Evolutionary conservation across 345 rosid species (phyloP).

Genomic region (Eucalyptus urophylla): DNA sequence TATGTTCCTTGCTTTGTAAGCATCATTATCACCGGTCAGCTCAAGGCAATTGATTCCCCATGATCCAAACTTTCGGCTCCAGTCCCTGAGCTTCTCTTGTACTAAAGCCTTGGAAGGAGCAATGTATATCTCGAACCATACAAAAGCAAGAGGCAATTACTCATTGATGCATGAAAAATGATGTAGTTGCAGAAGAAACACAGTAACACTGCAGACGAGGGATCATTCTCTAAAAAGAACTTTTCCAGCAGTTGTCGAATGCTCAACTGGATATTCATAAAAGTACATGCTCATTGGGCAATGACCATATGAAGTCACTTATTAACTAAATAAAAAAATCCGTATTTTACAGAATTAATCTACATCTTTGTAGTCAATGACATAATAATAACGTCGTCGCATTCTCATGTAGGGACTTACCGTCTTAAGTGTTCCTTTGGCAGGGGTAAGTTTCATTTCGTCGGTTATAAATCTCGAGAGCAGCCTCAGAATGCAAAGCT

Average conservation of each 20-base stretch:
- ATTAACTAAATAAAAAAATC: not conserved
- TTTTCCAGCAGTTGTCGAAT: not conserved
- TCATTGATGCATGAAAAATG: not conserved
- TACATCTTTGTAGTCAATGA: not conserved
- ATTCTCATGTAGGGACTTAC: constrained; percentile 23
- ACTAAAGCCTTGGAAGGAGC: constrained; percentile 97
- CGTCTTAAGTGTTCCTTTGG: constrained; percentile 83
- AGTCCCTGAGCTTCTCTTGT: constrained; percentile 89
- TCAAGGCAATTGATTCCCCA: constrained; percentile 81
- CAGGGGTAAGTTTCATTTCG: constrained; percentile 49
- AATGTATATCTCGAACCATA: constrained; percentile 55
- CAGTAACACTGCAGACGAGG: not conserved
- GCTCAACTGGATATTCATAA: not conserved
- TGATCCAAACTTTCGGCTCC: constrained; percentile 79
- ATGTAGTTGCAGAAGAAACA: not conserved
- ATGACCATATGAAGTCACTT: not conserved
- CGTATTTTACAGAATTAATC: not conserved
- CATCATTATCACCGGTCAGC: constrained; percentile 87
- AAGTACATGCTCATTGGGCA: not conserved
- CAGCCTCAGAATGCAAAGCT: constrained; percentile 83
- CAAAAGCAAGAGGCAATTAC: constrained; percentile 1
- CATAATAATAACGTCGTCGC: not conserved
- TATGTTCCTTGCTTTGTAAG: constrained; percentile 51
- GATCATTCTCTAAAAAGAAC: not conserved
- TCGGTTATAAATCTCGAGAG: constrained; percentile 58